Base-by-base conservation (phyloP, 176 grass and related monocot species). In the Aegilops sharonensis region DNA sequence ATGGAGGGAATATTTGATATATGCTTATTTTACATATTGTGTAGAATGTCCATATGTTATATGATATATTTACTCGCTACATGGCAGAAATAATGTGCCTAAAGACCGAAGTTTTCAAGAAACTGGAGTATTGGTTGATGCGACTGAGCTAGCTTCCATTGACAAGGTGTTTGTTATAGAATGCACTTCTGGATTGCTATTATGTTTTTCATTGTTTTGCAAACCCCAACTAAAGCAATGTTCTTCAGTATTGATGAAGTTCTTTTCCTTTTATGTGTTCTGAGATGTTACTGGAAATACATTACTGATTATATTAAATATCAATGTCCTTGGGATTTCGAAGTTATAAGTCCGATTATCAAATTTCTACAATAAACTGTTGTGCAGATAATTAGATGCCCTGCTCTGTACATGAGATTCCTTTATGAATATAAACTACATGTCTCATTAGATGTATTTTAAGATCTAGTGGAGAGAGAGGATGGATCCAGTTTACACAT, bases 91-190 rank as follows among this genome's bases (percentile, higher is more conserved):
- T 82, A 89, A 86, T 29, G 69, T 64, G 63, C 18, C 86, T 27
- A 93, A 90, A 72, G 77, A 77, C 62, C 74, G 63, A 85, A 88
- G 83, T 52, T 62, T 77, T 61, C 71, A 21, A 77, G 80, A 71
- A 83, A 25, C 78, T 64, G 50, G 75, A 89, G 77, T 80, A 14
- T 62, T 85, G 43, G 59, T 77, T 75, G 70, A 84, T 69, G 65
- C 78, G 37, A 88, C 50, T 66, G 91, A 92, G 17, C 85, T 94
- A 83, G 85, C 90, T 83, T 96, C 97, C 40, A 92, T 99, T 91
- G 94, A 99, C 85, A 90, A 99, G 97, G 97, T 99, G 94, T 75
- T 52, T 83, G 3, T 66, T 89, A 72, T 9, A 32, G 64, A 77
- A 77, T 85, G 36, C 63, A 43, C 54, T 88, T 83, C 34, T 20